Evolutionary conservation across 2,329 filamentous ascomycete genomes (phyloP).

Genomic region (Phialophora chinensis): DNA sequence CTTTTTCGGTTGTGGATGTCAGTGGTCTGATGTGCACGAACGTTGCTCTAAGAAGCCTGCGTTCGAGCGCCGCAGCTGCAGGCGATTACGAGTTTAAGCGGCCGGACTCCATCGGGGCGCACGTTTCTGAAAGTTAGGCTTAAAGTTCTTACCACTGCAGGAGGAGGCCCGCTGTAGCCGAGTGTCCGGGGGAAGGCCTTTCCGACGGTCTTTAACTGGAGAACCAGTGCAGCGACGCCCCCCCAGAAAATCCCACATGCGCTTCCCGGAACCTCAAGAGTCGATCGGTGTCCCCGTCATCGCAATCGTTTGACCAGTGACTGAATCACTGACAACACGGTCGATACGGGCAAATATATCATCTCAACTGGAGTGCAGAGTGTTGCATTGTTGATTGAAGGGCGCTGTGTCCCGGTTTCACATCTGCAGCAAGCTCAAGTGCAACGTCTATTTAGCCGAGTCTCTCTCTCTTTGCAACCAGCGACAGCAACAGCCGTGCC

Average conservation of each 20-base stretch:
- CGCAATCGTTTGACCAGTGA: background rate
- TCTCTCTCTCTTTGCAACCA: background rate
- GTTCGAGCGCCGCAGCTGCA: background rate
- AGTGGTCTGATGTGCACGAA: background rate
- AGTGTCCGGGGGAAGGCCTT: background rate
- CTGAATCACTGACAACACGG: background rate
- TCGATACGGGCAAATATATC: background rate
- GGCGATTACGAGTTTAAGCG: background rate
- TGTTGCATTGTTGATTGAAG: slow-evolving; percentile 13
- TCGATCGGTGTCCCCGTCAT: slow-evolving; percentile 1
- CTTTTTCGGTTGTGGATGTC: background rate
- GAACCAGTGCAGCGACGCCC: background rate
- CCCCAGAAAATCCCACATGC: slow-evolving; percentile 6
- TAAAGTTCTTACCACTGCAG: slow-evolving; percentile 9
- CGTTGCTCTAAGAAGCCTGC: no score
- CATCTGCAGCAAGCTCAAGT: slow-evolving; percentile 6
- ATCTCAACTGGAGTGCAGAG: background rate
- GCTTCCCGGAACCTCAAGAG: background rate
- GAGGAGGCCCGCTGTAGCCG: slow-evolving; percentile 6
- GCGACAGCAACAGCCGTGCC: slow-evolving; percentile 4
- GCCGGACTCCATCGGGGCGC: background rate
- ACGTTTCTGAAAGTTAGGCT: background rate
- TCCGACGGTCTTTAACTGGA: background rate
- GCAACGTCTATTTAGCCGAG: slow-evolving; percentile 7
- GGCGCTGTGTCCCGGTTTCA: slow-evolving; percentile 1